A percentile compares a stretch with the other conserved stretches of the same genome.
phyloP scores from a whole-genome alignment of 306 rosid species.

The Trifolium fragiferum region DNA sequence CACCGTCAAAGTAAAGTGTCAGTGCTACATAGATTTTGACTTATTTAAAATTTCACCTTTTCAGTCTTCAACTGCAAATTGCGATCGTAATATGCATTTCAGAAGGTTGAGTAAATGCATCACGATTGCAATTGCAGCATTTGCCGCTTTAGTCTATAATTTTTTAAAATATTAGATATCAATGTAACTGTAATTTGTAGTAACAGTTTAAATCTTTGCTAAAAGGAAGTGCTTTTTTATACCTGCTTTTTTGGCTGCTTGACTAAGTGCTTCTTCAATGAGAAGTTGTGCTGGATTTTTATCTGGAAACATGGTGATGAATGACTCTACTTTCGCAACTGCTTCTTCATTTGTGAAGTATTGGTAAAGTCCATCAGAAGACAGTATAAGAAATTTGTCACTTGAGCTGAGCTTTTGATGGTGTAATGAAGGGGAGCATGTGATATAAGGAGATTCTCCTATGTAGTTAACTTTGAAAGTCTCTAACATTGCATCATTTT shows the following conservation, averaged over 20 bases:
- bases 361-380: slow-evolving; percentile 92
- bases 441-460: slow-evolving; percentile 73
- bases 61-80: too few relatives aligned
- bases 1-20: neutral
- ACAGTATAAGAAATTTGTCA: slow-evolving; percentile 73
- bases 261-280: slow-evolving; percentile 62
- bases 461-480: slow-evolving; percentile 71
- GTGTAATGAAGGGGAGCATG: slow-evolving; percentile 67
- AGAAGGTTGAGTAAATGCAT: too few relatives aligned
- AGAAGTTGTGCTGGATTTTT: slow-evolving; percentile 90
- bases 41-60: too few relatives aligned
- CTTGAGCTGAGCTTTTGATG: slow-evolving; percentile 64
- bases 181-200: neutral
- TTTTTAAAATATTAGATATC: neutral
- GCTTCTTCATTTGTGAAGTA: slow-evolving; percentile 87
- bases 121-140: too few relatives aligned
- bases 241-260: slow-evolving; percentile 87
- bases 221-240: neutral
- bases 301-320: slow-evolving; percentile 71
- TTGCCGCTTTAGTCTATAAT: neutral
- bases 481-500: slow-evolving; percentile 77
- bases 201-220: neutral
- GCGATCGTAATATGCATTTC: too few relatives aligned
- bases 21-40: too few relatives aligned
- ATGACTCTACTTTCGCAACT: slow-evolving; percentile 65